Evolutionary conservation across 768 basidiomycete genomes (phyloP), one percentile per base, ranked within the genome.

Genomic region (Auriscalpium microsporum): DNA sequence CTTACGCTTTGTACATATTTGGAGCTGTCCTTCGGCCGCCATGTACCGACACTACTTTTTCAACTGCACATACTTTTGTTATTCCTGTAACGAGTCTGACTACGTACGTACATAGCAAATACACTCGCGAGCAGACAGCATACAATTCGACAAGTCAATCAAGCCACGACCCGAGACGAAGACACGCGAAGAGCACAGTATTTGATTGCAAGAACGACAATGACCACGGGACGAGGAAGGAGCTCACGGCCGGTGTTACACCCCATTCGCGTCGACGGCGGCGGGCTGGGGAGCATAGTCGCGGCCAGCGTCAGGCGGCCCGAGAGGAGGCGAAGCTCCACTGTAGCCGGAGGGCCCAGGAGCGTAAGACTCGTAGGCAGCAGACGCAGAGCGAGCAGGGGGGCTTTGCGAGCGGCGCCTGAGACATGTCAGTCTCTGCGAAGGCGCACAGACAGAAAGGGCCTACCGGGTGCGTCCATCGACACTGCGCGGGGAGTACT

Each of bases 321-420:
- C 40, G 4, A 17, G 14, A 55, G 52, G 52, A 58, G 60, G 55
- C 28, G 28, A 28, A 48, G 60, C 52, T 33, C 59, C 61, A 51
- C 54, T 52, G 54, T 56, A 56, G 55, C 54, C 55, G 45, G 58
- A n/a, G 17, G 51, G 14, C 10, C 17, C 50, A 56, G 52, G 19
- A 58, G 56, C 53, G 54, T 61, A 62, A 49, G 59, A 37, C 50
- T 62, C 61, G 53, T 58, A 60, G 45, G 55, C 56, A 50, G 59
- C 61, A 59, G 61, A 55, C 45, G 48, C 51, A 55, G 61, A 35
- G 7, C 21, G 49, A 56, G 48, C 44, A 56, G 28, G 58, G 33
- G 62, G 62, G 50, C 62, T 63, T 57, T 63, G 62, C 16, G 62
- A 63, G 34, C 62, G 62, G 42, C 62, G 62, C 36, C 62, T 63